Evolutionary conservation across 2,329 filamentous ascomycete genomes (phyloP).

Genomic region (Monosporascus sp.): DNA sequence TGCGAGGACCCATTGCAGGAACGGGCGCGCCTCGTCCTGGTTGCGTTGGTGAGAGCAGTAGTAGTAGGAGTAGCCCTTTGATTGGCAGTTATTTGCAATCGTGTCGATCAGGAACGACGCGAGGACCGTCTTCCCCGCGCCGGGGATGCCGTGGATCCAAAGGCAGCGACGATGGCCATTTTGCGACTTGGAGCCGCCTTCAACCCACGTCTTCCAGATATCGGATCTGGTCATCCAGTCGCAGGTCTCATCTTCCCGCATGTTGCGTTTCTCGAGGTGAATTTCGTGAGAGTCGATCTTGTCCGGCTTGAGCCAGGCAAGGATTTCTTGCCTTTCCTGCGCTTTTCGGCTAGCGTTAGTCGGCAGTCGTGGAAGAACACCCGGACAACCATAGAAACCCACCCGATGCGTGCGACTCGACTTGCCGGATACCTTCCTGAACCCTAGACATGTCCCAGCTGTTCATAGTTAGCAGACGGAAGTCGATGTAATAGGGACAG

Average conservation of each 20-base stretch:
- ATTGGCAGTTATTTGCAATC: conserved; percentile 8
- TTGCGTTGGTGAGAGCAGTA: conserved; percentile 24
- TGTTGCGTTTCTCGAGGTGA: conserved; percentile 1
- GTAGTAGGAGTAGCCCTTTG: conserved; percentile 21
- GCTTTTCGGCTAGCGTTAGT: background rate
- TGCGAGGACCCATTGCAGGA: conserved; percentile 20
- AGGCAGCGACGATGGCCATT: conserved; percentile 2
- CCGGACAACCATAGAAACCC: background rate
- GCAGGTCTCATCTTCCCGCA: conserved; percentile 7
- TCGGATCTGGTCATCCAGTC: conserved; percentile 5
- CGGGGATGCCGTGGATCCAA: conserved; percentile 17
- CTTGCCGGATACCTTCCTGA: too few species aligned
- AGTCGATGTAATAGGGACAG: background rate
- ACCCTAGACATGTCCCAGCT: too few species aligned
- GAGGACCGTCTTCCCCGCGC: conserved; percentile 24
- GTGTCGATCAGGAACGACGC: conserved; percentile 23
- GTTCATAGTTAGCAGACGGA: background rate
- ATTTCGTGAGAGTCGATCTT: background rate
- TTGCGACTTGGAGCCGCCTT: background rate
- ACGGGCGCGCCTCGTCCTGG: conserved; percentile 22
- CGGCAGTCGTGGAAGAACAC: too few species aligned
- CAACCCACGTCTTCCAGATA: conserved; percentile 3
- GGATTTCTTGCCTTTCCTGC: background rate
- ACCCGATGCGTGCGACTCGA: background rate
- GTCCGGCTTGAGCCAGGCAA: background rate